Percentiles rank a stretch among this genome's conserved stretches.
phyloP scores from a whole-genome alignment of 2,329 filamentous ascomycete genomes.

The Microascus cirrosus region DNA sequence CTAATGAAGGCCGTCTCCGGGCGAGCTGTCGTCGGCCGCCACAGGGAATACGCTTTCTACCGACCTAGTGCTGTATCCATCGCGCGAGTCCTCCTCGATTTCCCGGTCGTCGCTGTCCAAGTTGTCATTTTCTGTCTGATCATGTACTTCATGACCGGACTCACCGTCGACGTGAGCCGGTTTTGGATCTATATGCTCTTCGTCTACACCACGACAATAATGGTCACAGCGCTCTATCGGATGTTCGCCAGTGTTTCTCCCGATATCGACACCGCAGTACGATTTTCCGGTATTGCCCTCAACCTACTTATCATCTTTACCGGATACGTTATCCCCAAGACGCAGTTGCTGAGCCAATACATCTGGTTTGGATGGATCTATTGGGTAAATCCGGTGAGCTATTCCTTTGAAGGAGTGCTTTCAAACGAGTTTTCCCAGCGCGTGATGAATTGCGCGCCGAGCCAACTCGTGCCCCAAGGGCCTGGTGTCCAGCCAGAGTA shows the following conservation, averaged over 20 bases:
- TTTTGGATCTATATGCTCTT: conserved; percentile 59
- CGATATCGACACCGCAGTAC: conserved; percentile 52
- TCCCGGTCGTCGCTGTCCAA: conserved; percentile 18
- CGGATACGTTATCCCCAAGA: conserved; percentile 50
- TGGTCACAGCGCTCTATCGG: conserved; percentile 47
- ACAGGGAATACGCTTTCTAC: conserved; percentile 20
- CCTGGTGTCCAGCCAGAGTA: conserved; percentile 26
- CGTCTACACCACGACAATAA: conserved; percentile 44
- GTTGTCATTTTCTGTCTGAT: conserved; percentile 24
- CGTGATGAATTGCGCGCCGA: conserved; percentile 32
- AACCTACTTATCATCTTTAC: conserved; percentile 57
- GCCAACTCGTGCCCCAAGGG: conserved; percentile 34
- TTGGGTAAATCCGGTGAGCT: conserved; percentile 54
- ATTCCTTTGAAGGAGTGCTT: conserved; percentile 51
- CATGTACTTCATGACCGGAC: conserved; percentile 27
- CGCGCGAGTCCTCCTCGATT: conserved; percentile 12
- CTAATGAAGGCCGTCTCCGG: conserved; percentile 13
- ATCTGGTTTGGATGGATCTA: conserved; percentile 63
- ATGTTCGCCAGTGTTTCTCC: conserved; percentile 47
- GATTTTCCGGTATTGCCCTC: conserved; percentile 42
- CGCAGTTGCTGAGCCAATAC: conserved; percentile 42
- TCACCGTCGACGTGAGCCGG: conserved; percentile 36
- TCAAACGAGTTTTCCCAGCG: conserved; percentile 43
- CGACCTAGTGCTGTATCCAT: conserved; percentile 20
- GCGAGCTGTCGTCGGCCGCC: conserved; percentile 15